Conservation (phyloP, 371 early-diverging fungal species). For the Coemansia sp. region DNA sequence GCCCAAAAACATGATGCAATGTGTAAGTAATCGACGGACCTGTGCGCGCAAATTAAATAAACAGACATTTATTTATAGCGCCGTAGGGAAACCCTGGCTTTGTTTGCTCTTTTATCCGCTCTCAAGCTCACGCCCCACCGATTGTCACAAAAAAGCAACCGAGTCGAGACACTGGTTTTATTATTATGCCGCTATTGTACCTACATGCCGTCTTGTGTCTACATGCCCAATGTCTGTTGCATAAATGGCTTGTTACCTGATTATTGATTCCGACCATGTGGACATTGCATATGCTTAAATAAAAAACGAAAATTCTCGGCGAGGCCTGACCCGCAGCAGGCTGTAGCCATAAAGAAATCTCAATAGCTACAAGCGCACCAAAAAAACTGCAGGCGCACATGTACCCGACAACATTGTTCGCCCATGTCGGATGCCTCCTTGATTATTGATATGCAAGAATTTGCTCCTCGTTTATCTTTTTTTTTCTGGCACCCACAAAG, state of each 20-base stretch:
- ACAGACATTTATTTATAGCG: background rate
- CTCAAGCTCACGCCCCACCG: background rate
- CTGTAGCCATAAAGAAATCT: background rate
- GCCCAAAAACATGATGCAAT: slow-evolving; percentile 3
- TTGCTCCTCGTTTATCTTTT: slow-evolving; percentile 1
- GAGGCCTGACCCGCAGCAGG: background rate
- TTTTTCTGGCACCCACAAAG: slow-evolving; percentile 5
- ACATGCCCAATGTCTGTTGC: slow-evolving; percentile 2
- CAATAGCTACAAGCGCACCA: background rate
- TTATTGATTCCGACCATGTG: slow-evolving; percentile 19
- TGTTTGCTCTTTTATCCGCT: background rate
- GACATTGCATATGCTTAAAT: slow-evolving; percentile 15
- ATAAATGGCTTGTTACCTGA: slow-evolving; percentile 14
- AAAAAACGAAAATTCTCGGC: background rate
- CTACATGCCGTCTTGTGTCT: background rate
- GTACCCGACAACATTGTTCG: slow-evolving; percentile 8
- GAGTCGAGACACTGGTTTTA: background rate
- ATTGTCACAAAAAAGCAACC: background rate
- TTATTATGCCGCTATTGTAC: background rate
- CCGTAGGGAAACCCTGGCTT: background rate
- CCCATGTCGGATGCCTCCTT: slow-evolving; percentile 5
- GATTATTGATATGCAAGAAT: slow-evolving; percentile 13
- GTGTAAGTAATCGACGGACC: slow-evolving; percentile 17
- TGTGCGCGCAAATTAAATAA: slow-evolving; percentile 13
- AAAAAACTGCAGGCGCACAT: background rate